These are phyloP conservation scores for Tetrastigma voinierianum DNA, from an alignment of 164 flowering plant species.

Conservation along the genomic window DNA sequence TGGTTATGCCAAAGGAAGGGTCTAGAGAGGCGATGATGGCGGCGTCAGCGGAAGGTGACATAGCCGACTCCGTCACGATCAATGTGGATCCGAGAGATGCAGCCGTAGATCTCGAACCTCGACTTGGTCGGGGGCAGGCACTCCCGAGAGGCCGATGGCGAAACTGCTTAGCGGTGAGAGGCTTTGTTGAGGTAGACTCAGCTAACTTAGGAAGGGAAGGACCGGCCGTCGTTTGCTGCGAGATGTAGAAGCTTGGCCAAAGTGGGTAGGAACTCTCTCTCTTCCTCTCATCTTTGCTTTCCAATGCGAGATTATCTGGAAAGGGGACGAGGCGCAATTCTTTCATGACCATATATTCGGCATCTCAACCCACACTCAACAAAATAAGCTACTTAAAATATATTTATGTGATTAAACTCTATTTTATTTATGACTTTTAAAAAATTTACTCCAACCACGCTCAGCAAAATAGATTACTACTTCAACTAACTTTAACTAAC, in stretches of 20 bases:
- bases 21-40: slow-evolving; percentile 72
- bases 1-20: slow-evolving; percentile 58
- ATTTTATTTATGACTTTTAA: no score
- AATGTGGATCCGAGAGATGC: slow-evolving; percentile 75
- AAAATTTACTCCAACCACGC: no score
- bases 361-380: no score
- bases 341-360: no score
- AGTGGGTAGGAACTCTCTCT: slow-evolving; percentile 39
- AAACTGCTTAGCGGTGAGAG: no score
- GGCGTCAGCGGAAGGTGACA: slow-evolving; percentile 62
- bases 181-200: slow-evolving; percentile 3
- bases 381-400: no score
- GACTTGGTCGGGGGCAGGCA: no score
- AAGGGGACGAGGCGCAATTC: no score
- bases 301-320: no score
- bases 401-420: no score
- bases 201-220: slow-evolving; percentile 34
- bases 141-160: slow-evolving; percentile 63
- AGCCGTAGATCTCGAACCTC: slow-evolving; percentile 80
- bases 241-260: slow-evolving; percentile 34
- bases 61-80: slow-evolving; percentile 58
- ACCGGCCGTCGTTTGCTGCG: slow-evolving; percentile 48
- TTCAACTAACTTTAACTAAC: no score
- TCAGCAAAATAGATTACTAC: no score
- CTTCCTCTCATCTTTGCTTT: slow-evolving; percentile 55